Conservation (phyloP, 176 grass and related monocot species). For the Zea mays region Zm-B73-REFERENCE-NAM-5.0 NC_050096.1:259746001-259746500, state of each 20-base stretch:
- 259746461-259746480: too few relatives aligned
- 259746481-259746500: too few relatives aligned
- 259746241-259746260: constrained; percentile 47
- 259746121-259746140: constrained; percentile 69
- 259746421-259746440: too few relatives aligned
- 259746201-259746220: constrained; percentile 39
- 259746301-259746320: constrained; percentile 13
- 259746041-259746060: background rate
- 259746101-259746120: background rate
- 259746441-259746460: too few relatives aligned
- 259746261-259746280: too few relatives aligned
- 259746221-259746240: constrained; percentile 57
- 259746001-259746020: background rate
- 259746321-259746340: background rate
- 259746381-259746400: background rate
- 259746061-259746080: background rate
- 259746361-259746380: constrained; percentile 16
- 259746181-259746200: constrained; percentile 36
- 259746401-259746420: too few relatives aligned
- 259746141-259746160: constrained; percentile 65
- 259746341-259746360: constrained; percentile 24
- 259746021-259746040: background rate
- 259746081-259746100: background rate
- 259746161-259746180: constrained; percentile 42
- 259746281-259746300: constrained; percentile 18